Base-by-base conservation (phyloP, 108 stramenopile species). In the Parmales sp. region DNA sequence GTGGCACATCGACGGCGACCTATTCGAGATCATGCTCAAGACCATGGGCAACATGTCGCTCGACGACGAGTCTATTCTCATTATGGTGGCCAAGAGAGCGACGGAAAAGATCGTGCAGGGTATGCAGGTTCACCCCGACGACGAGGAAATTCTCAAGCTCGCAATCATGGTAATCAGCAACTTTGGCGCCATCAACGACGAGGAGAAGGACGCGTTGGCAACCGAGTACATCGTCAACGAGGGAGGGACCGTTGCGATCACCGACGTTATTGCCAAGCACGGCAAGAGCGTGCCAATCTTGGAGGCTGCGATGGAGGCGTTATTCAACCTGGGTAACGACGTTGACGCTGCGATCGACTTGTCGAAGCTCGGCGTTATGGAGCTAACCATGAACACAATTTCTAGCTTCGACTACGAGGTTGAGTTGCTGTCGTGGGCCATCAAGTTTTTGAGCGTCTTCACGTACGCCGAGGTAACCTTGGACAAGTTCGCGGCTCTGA, bases 111-210 rank as follows among this genome's bases (percentile, higher is more conserved):
- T 60, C 11, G 54, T 60, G 26, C 29, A 28, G 4, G 54, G 54
- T 13, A 60, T 60, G 54, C 29, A 60, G 4, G 29, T 20, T 4
- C 54, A 60, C 20, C 26, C 26, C 29, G 54, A 60, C 31, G 20
- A 60, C 26, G 54, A 60, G 54, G 54, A 60, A 34, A 11, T 60
- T 34, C 36, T 60, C 31, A 60, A 34, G 16, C 31, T 60, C 8
- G 36, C 31, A 7, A 60, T 60, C 31, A 60, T 60, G 54, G 64
- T 65, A 13, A 65, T 65, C 64, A 65, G 64, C 64, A 41, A 65
- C 38, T 41, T 60, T 20, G 54, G 54, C 29, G 54, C 48, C 49
- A 22, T 36, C 46, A 48, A 37, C 31, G 67, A 68, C 46, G 50
- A 34, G 37, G 67, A 68, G 48, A 16, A 44, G 37, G 43, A 44